These are phyloP conservation scores for Acanthamoeba castellanii DNA, from an alignment of 208 protist species.

Conservation along the genomic window DNA sequence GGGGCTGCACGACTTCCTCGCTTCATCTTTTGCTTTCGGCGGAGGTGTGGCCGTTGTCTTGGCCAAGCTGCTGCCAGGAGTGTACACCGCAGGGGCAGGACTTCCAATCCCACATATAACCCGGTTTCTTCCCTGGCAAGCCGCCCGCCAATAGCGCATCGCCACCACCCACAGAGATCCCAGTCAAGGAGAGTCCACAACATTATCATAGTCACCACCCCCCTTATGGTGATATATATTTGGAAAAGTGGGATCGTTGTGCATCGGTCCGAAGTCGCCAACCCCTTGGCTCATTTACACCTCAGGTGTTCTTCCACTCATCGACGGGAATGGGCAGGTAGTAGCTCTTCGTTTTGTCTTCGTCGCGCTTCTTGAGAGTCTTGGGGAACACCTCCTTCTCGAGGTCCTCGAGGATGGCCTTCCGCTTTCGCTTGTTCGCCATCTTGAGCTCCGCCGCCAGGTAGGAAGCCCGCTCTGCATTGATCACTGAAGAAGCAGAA, in stretches of 20 bases:
- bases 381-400: conserved; percentile 44
- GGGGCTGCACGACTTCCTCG: too few species aligned
- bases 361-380: conserved; percentile 26
- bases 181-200: background rate
- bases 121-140: background rate
- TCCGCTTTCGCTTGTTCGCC: conserved; percentile 49
- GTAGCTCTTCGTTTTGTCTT: conserved; percentile 52
- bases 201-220: too few species aligned
- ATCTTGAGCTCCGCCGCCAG: conserved; percentile 45
- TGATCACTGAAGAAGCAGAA: conserved; percentile 13
- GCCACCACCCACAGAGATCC: background rate
- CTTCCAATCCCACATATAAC: background rate
- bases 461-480: conserved; percentile 41
- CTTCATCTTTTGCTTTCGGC: too few species aligned
- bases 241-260: too few species aligned
- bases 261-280: too few species aligned
- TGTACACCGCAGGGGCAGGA: too few species aligned
- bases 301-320: conserved; percentile 20
- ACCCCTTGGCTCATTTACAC: background rate
- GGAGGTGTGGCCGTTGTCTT: too few species aligned
- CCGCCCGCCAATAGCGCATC: background rate
- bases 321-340: conserved; percentile 8
- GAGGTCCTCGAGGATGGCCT: conserved; percentile 44
- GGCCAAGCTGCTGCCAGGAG: too few species aligned
- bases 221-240: too few species aligned